These are phyloP conservation scores for Colletotrichum costaricense DNA, from an alignment of 2,329 filamentous ascomycete species.

Conservation along the genomic window DNA sequence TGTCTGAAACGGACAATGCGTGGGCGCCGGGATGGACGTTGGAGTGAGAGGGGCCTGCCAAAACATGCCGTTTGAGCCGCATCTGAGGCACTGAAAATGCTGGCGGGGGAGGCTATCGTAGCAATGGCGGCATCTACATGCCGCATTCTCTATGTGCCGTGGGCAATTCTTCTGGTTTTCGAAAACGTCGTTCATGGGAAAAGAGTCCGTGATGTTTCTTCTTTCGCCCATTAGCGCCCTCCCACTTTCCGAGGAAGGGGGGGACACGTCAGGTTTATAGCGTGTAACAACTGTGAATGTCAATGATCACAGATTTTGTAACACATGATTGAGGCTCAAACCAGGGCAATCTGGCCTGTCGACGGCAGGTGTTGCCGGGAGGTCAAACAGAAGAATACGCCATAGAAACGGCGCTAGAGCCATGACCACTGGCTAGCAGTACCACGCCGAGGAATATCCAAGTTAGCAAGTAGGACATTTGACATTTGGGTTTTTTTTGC, in stretches of 20 bases:
- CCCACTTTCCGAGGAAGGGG: constrained; percentile 24
- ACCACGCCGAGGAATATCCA: constrained; percentile 1
- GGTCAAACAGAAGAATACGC: constrained; percentile 7
- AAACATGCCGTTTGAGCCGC: constrained; percentile 34
- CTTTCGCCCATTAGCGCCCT: neutral
- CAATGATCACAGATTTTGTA: constrained; percentile 5
- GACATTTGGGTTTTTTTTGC: constrained; percentile 6
- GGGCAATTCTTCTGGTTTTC: constrained; percentile 1
- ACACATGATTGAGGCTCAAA: neutral
- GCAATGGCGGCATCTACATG: constrained; percentile 6
- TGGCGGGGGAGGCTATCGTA: neutral
- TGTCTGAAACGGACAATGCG: constrained; percentile 33
- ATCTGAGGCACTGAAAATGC: constrained; percentile 20
- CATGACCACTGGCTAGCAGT: neutral
- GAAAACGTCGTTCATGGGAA: neutral
- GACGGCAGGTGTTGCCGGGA: constrained; percentile 14
- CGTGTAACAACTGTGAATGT: constrained; percentile 5
- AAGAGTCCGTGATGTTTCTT: constrained; percentile 21
- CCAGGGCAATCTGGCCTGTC: neutral
- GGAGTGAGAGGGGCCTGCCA: constrained; percentile 12
- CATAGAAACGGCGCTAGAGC: constrained; percentile 17
- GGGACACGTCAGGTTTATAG: constrained; percentile 12
- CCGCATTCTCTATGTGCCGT: constrained; percentile 1
- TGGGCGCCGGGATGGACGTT: constrained; percentile 30
- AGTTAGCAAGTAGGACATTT: neutral